Percentiles rank a stretch among this genome's conserved stretches.
Conservation (phyloP, 2,329 filamentous ascomycete species). For the Sporothrix variecibatus region DNA sequence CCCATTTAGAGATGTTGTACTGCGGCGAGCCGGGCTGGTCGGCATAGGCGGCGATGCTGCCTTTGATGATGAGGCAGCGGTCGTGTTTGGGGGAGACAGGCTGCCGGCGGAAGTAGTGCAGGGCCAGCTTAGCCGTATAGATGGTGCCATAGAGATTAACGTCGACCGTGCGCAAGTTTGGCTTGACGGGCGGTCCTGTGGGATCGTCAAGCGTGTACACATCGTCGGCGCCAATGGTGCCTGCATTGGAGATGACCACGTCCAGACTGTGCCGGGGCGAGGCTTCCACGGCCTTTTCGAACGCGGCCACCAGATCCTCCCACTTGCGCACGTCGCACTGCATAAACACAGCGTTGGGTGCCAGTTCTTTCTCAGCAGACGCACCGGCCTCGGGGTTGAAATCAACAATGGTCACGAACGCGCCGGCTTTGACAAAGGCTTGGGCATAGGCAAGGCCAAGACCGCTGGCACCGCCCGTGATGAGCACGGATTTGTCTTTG, state of each 20-base stretch:
- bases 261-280: slow-evolving; percentile 46
- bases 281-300: slow-evolving; percentile 42
- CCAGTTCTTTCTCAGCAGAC: slow-evolving; percentile 16
- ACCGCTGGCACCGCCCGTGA: slow-evolving; percentile 51
- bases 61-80: slow-evolving; percentile 52
- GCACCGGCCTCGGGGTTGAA: slow-evolving; percentile 40
- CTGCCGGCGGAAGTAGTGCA: slow-evolving; percentile 49
- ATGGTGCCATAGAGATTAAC: slow-evolving; percentile 47
- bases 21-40: slow-evolving; percentile 47
- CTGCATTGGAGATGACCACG: slow-evolving; percentile 52
- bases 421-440: slow-evolving; percentile 40
- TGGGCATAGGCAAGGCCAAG: slow-evolving; percentile 43
- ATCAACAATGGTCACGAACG: slow-evolving; percentile 47
- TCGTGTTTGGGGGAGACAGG: slow-evolving; percentile 43
- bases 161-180: slow-evolving; percentile 45
- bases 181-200: slow-evolving; percentile 39
- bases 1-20: slow-evolving; percentile 49
- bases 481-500: slow-evolving; percentile 48
- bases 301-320: slow-evolving; percentile 46
- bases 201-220: slow-evolving; percentile 29
- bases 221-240: slow-evolving; percentile 39
- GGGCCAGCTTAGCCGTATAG: slow-evolving; percentile 50
- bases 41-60: slow-evolving; percentile 50
- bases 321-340: slow-evolving; percentile 44
- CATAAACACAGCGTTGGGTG: slow-evolving; percentile 30